A percentile compares a stretch with the other conserved stretches of the same genome.
Conservation (phyloP, 2,329 filamentous ascomycete genomes). For the Stemphylium beticola region DNA sequence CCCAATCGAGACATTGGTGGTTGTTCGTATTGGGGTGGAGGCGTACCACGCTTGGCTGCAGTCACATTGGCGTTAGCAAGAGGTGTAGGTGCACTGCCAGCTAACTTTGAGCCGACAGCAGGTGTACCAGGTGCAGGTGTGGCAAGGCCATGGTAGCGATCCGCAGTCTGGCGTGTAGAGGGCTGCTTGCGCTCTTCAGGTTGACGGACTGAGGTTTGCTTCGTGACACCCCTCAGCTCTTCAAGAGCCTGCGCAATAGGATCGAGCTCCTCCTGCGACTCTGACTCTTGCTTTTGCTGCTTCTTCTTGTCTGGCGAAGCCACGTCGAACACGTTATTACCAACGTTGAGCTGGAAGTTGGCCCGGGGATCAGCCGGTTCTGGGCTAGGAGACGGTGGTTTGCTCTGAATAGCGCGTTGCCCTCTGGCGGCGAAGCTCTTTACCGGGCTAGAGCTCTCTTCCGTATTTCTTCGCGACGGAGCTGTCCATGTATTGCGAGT, state of each 20-base stretch:
- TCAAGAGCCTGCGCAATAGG: slow-evolving; percentile 92
- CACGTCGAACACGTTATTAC: slow-evolving; percentile 95
- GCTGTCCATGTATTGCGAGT: slow-evolving; percentile 62
- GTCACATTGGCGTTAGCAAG: slow-evolving; percentile 54
- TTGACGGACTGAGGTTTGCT: slow-evolving; percentile 78
- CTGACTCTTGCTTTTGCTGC: slow-evolving; percentile 45
- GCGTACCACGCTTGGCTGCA: slow-evolving; percentile 72
- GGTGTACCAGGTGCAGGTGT: slow-evolving; percentile 69
- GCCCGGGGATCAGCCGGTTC: slow-evolving; percentile 91
- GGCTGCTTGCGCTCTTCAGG: slow-evolving; percentile 80
- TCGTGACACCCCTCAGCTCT: slow-evolving; percentile 85
- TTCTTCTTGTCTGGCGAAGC: slow-evolving; percentile 72
- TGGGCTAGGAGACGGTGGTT: slow-evolving; percentile 53
- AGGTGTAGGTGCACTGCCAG: slow-evolving; percentile 53
- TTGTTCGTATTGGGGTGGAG: slow-evolving; percentile 85
- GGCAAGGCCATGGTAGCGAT: slow-evolving; percentile 90
- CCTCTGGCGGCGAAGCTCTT: slow-evolving; percentile 45
- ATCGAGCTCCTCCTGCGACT: slow-evolving; percentile 70
- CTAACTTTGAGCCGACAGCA: slow-evolving; percentile 46
- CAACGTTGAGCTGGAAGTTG: slow-evolving; percentile 90
- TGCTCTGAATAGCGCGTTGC: slow-evolving; percentile 38
- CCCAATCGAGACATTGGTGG: slow-evolving; percentile 76
- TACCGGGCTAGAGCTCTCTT: slow-evolving; percentile 49
- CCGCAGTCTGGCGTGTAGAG: slow-evolving; percentile 85
- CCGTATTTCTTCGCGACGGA: slow-evolving; percentile 47